phyloP scores from a whole-genome alignment of 108 stramenopile species.

The Halocafeteria seosinensis region DNA sequence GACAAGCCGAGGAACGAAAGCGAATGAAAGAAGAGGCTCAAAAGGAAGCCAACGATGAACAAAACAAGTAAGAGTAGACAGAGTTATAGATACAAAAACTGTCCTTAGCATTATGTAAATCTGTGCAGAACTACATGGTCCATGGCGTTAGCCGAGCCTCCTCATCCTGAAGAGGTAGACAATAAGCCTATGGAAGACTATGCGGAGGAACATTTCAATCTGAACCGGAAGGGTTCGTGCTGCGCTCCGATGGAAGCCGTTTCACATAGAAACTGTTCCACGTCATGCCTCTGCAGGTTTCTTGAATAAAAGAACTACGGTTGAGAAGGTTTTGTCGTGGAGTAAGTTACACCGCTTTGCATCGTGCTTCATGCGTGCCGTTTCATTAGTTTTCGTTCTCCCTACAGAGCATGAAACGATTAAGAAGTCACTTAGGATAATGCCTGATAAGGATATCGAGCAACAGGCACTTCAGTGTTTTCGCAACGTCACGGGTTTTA shows the following conservation, averaged over 20 bases:
- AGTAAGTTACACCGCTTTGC: constrained; percentile 17
- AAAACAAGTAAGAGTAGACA: not conserved
- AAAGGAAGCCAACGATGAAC: not conserved
- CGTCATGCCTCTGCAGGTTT: too few relatives aligned
- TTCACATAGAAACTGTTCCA: too few relatives aligned
- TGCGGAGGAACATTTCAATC: constrained; percentile 18
- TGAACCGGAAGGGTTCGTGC: constrained; percentile 21
- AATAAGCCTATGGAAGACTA: constrained; percentile 8
- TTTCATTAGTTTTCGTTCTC: too few relatives aligned
- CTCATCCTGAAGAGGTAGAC: not conserved
- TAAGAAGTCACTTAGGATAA: not conserved
- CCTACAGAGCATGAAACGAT: too few relatives aligned
- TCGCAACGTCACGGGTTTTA: constrained; percentile 25
- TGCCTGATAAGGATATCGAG: not conserved
- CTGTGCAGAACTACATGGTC: not conserved
- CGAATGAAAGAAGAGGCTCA: not conserved
- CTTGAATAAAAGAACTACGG: too few relatives aligned
- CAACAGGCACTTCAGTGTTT: not conserved
- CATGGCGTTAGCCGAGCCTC: too few relatives aligned
- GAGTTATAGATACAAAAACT: not conserved
- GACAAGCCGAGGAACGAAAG: not conserved
- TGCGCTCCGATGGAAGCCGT: too few relatives aligned
- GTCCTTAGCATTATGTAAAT: not conserved
- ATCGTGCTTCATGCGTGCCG: too few relatives aligned
- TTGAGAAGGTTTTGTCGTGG: constrained; percentile 16